phyloP scores from a whole-genome alignment of 345 rosid species.

The Eucalyptus caleyi region DNA sequence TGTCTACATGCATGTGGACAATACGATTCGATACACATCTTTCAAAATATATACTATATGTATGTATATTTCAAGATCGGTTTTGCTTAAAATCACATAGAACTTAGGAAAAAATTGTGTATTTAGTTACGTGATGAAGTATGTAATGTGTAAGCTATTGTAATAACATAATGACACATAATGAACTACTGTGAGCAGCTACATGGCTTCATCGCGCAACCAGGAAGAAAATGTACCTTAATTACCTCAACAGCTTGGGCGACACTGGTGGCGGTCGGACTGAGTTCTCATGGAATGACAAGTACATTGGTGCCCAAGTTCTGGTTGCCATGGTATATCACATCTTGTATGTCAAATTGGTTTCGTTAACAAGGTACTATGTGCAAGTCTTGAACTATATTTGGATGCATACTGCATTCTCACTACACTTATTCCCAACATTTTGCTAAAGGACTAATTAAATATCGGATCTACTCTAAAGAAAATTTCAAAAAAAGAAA shows the following conservation, averaged over 20 bases:
- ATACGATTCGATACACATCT: too few relatives aligned
- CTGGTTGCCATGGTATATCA: slow-evolving; percentile 15
- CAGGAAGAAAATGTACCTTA: neutral
- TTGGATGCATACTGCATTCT: neutral
- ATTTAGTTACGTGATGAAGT: neutral
- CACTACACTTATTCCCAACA: neutral
- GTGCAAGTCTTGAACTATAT: neutral
- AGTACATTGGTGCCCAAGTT: slow-evolving; percentile 16
- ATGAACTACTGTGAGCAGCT: slow-evolving; percentile 26
- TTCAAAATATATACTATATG: too few relatives aligned
- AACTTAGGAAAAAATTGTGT: neutral
- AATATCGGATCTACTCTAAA: neutral
- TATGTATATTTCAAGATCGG: too few relatives aligned
- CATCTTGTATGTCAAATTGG: neutral
- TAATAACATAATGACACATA: neutral
- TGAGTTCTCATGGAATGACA: slow-evolving; percentile 14
- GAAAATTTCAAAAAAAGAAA: neutral
- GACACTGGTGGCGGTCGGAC: slow-evolving; percentile 3
- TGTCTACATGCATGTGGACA: too few relatives aligned
- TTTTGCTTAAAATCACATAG: neutral
- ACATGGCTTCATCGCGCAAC: slow-evolving; percentile 24
- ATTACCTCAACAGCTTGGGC: neutral
- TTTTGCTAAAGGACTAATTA: neutral
- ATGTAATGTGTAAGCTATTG: neutral
- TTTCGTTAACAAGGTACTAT: neutral